A percentile compares a stretch with the other conserved stretches of the same genome.
phyloP scores from a whole-genome alignment of 495 filamentous ascomycete species.

The Penicillium salamii region DNA sequence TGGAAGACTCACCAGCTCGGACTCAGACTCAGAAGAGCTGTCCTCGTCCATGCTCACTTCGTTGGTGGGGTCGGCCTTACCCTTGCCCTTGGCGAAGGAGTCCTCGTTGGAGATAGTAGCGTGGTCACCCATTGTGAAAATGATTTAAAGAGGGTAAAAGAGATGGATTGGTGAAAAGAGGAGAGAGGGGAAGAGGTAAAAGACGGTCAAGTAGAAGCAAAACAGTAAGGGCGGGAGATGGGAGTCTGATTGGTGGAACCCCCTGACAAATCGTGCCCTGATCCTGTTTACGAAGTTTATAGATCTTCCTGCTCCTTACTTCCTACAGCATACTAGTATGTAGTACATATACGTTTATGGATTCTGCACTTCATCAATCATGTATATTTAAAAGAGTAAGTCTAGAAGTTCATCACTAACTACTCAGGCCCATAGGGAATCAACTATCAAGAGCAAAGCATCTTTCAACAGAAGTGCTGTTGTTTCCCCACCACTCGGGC shows the following conservation, averaged over 20 bases:
- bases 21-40: constrained; percentile 62
- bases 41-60: constrained; percentile 70
- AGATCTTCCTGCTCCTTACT: too few relatives aligned
- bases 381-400: too few relatives aligned
- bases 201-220: constrained; percentile 30
- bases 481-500: constrained; percentile 60
- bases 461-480: constrained; percentile 30
- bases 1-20: constrained; percentile 55
- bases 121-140: constrained; percentile 40
- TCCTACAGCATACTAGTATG: too few relatives aligned
- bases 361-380: too few relatives aligned
- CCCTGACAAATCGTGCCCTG: constrained; percentile 21
- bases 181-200: constrained; percentile 12
- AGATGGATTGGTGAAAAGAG: constrained; percentile 2
- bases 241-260: constrained; percentile 21
- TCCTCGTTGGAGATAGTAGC: constrained; percentile 33
- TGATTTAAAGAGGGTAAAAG: constrained; percentile 4
- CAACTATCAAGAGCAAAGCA: constrained; percentile 35
- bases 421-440: too few relatives aligned
- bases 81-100: constrained; percentile 56
- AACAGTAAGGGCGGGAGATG: constrained; percentile 28
- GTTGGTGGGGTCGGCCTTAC: constrained; percentile 47
- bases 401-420: too few relatives aligned
- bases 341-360: too few relatives aligned
- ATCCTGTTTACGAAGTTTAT: neutral